A percentile compares a stretch with the other conserved stretches of the same genome.
Evolutionary conservation across 352 stramenopile species (phyloP).

Genomic region (Globisporangium megalacanthum): DNA sequence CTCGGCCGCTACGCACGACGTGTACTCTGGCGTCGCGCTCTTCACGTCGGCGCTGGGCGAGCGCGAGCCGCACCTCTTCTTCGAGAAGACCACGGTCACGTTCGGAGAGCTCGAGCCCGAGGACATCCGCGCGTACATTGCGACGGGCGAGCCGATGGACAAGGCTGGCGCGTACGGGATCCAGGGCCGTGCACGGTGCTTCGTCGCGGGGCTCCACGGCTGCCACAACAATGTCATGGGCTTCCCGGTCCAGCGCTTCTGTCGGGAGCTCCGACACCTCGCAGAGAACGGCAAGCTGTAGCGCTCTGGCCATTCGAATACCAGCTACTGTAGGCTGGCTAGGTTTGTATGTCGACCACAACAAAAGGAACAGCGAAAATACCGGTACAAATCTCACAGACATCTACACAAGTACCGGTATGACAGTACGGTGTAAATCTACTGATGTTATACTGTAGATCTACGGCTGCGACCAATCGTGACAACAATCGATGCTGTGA

Average conservation of each 20-base stretch:
- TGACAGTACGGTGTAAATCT: too few species aligned
- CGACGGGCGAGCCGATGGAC: conserved; percentile 89
- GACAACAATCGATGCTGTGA: too few species aligned
- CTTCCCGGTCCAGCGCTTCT: conserved; percentile 81
- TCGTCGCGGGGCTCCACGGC: conserved; percentile 74
- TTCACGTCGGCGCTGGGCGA: conserved; percentile 38
- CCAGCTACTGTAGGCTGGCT: too few species aligned
- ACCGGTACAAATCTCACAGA: background rate
- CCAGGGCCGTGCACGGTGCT: conserved; percentile 77
- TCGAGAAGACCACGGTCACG: conserved; percentile 54
- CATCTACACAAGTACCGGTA: background rate
- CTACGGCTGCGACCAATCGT: too few species aligned
- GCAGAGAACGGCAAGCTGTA: conserved; percentile 39
- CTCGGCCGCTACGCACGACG: conserved; percentile 67
- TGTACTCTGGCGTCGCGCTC: conserved; percentile 87
- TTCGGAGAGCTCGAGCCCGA: conserved; percentile 45
- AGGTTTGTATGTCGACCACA: background rate
- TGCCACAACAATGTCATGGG: conserved; percentile 92
- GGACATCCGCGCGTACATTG: conserved; percentile 81
- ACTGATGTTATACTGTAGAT: too few species aligned
- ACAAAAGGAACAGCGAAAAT: background rate
- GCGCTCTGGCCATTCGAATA: background rate
- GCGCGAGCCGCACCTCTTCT: conserved; percentile 60
- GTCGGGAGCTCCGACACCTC: conserved; percentile 45
- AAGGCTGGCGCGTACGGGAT: conserved; percentile 91